Evolutionary conservation across 768 basidiomycete genomes (phyloP).

Genomic region (Podaxis rugospora): DNA sequence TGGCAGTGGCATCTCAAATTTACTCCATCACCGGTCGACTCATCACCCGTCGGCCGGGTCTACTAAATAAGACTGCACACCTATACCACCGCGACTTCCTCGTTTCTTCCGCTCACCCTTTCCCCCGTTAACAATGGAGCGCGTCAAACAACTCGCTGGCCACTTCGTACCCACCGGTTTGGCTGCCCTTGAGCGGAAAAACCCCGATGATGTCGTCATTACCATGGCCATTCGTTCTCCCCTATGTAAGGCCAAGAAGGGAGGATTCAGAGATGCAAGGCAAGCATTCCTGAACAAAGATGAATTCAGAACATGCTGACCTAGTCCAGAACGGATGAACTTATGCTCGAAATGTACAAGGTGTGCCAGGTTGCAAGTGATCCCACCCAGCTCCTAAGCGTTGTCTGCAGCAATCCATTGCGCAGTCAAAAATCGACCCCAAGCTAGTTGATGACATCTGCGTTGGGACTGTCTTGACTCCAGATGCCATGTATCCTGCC

Average conservation of each 20-base stretch:
- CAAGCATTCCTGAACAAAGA: conserved; percentile 20
- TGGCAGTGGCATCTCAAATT: not conserved
- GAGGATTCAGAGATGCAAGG: conserved; percentile 70
- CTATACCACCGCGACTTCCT: not conserved
- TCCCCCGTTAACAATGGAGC: conserved; percentile 41
- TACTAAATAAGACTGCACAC: not conserved
- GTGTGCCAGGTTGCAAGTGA: conserved; percentile 24
- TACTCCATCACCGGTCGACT: not conserved
- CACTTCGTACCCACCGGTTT: conserved; percentile 51
- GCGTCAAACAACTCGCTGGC: conserved; percentile 60
- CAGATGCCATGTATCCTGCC: conserved; percentile 63
- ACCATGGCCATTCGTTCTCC: conserved; percentile 79
- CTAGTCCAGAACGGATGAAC: conserved; percentile 61
- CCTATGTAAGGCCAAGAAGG: conserved; percentile 72
- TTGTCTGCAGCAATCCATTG: conserved; percentile 48
- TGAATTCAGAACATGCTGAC: not conserved
- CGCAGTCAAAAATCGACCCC: conserved; percentile 57
- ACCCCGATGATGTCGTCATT: conserved; percentile 75
- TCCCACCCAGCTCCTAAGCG: not conserved
- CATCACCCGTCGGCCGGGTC: not conserved
- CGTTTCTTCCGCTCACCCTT: not conserved
- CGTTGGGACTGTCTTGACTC: conserved; percentile 72
- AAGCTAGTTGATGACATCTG: conserved; percentile 70
- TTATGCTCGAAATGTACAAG: conserved; percentile 80
- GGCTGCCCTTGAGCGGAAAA: conserved; percentile 50